Evolutionary conservation across 352 stramenopile genomes (phyloP), one percentile per base, ranked within the genome.

Genomic region (Phytophthora rubi): DNA sequence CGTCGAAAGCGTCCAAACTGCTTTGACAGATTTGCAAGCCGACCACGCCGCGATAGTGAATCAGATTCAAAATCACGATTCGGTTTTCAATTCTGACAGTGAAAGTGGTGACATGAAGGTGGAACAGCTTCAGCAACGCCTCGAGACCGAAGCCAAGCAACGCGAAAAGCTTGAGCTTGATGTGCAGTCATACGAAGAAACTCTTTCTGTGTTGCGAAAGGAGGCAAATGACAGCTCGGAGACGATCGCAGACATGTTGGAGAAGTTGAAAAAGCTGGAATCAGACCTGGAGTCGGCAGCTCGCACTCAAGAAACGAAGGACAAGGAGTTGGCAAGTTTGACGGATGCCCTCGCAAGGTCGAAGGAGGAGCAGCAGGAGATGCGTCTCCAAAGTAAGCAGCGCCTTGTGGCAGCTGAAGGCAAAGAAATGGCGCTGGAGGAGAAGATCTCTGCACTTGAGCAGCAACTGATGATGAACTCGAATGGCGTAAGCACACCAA

Each of bases 131-230:
- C 77, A 70, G 23, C 59, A 77, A 28, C 82, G 75, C 9, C 58
- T 90, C 35, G 82, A 86, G 16, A 62, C 52, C n/a, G 79, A 88
- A 37, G 57, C 55, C 6, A 66, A 79, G 39, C 57, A 71, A 4
- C 71, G 82, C 4, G 56, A 70, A 49, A 89, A 74, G 37, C 73
- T 91, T 3, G 76, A 88, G 42, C 70, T 91, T 21, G 86, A 93
- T 53, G 75, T 90, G 7, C 74, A 81, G 45, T 93, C 86, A 33
- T 93, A 92, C 60, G 75, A 86, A 61, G 86, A 92, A 60, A 79
- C 80, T 3, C 49, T 90, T 8, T 70, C 75, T 35, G 49, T 89
- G n/a, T 48, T 91, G 18, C 84, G 82, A 8, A 71, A 75, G 18
- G 77, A 93, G 49, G 60, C 86, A n/a, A 89, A 88, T 55, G 66